A percentile compares a stretch with the other conserved stretches of the same genome.
phyloP scores from a whole-genome alignment of 202 grass and related monocot genomes.

The Hordeum pubiflorum region DNA sequence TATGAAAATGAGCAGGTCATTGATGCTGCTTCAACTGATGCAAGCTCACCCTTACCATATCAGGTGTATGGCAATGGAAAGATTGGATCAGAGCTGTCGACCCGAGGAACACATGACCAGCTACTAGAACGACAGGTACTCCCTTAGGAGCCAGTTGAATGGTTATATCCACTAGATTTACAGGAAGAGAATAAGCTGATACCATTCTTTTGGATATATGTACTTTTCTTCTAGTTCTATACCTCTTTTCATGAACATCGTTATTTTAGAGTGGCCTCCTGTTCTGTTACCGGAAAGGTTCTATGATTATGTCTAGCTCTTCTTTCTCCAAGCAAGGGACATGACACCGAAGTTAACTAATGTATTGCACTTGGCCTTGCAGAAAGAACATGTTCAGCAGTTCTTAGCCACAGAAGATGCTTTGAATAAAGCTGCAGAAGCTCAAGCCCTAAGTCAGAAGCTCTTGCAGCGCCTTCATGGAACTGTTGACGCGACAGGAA shows the following conservation, averaged over 20 bases:
- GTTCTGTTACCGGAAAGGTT: not conserved
- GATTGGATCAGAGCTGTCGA: slow-evolving; percentile 69
- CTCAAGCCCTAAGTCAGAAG: slow-evolving; percentile 82
- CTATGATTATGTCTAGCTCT: not conserved
- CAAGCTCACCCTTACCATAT: slow-evolving; percentile 95
- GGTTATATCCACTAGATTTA: slow-evolving; percentile 1
- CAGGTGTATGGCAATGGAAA: slow-evolving; percentile 97
- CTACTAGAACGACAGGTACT: slow-evolving; percentile 95
- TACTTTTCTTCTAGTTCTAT: slow-evolving; percentile 1
- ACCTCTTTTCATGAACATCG: not conserved
- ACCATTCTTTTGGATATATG: slow-evolving; percentile 3
- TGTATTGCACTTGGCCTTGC: slow-evolving; percentile 41
- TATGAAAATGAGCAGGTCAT: slow-evolving; percentile 97
- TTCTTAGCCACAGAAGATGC: slow-evolving; percentile 99
- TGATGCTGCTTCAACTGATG: slow-evolving; percentile 93
- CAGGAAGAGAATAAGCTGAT: not conserved
- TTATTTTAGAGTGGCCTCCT: not conserved
- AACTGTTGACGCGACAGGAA: slow-evolving; percentile 42
- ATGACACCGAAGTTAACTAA: slow-evolving; percentile 28
- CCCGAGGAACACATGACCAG: slow-evolving; percentile 87
- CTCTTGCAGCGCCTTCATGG: slow-evolving; percentile 81
- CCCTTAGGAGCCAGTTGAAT: slow-evolving; percentile 8
- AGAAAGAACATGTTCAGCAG: slow-evolving; percentile 99
- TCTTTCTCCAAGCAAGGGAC: not conserved
- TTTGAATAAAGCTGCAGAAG: slow-evolving; percentile 96